Conservation (phyloP, 192 early-diverging fungal genomes). For the Dimargaris xerosporica region DNA sequence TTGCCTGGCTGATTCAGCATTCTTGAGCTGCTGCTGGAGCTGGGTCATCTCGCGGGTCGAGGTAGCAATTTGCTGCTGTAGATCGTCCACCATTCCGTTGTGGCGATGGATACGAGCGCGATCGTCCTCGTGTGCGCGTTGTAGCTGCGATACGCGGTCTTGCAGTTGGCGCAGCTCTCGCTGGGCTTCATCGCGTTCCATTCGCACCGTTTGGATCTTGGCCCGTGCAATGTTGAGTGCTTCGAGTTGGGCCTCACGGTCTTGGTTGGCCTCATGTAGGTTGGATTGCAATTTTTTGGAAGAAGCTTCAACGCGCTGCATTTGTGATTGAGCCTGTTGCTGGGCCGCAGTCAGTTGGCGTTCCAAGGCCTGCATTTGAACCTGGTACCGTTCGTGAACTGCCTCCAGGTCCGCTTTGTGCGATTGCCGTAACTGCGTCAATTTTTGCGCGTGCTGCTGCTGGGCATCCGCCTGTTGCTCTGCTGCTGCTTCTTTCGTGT, state of each 20-base stretch:
- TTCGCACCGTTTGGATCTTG: not conserved
- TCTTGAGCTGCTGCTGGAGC: not conserved
- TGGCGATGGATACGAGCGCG: too few species aligned
- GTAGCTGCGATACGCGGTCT: not conserved
- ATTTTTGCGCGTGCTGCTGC: not conserved
- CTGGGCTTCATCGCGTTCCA: not conserved
- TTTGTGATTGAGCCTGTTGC: not conserved
- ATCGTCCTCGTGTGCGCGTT: not conserved
- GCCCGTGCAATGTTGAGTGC: conserved; percentile 1
- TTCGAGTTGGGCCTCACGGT: conserved; percentile 3
- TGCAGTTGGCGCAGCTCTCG: not conserved
- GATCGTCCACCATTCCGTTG: too few species aligned
- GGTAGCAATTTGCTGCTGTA: not conserved
- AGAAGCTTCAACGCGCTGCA: not conserved
- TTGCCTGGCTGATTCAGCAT: not conserved
- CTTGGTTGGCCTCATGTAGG: not conserved
- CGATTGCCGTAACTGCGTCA: not conserved
- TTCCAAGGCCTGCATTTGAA: not conserved
- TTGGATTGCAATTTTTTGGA: not conserved
- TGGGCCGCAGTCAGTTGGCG: not conserved
- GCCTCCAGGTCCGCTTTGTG: not conserved
- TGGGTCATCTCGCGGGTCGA: not conserved
- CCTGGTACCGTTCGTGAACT: not conserved
- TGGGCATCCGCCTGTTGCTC: not conserved
- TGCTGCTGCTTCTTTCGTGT: too few species aligned